Evolutionary conservation across 139 green algal genomes (phyloP).

Genomic region (Chlamydomonas sp.): DNA sequence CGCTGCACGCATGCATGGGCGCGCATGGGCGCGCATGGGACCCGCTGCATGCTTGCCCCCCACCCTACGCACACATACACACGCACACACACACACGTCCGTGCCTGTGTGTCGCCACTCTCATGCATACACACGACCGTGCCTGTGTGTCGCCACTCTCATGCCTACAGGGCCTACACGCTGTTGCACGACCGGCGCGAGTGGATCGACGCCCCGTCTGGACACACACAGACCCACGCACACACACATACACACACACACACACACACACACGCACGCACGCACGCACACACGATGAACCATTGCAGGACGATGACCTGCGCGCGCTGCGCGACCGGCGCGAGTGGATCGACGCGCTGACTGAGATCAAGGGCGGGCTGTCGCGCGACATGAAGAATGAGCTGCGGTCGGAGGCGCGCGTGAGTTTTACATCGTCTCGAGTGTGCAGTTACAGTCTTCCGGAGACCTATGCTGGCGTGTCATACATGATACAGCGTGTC

Average conservation of each 20-base stretch:
- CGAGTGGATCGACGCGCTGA: conserved; percentile 75
- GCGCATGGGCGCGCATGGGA: background rate
- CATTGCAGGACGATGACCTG: conserved; percentile 70
- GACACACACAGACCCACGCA: no score
- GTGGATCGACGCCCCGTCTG: conserved; percentile 65
- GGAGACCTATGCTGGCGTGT: no score
- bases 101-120: background rate
- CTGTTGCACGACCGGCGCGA: conserved; percentile 70
- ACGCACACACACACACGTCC: background rate
- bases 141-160: no score
- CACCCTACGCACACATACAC: no score
- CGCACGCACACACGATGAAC: background rate
- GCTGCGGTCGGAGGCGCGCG: conserved; percentile 60
- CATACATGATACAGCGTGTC: no score
- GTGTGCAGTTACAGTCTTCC: no score
- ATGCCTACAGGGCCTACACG: background rate
- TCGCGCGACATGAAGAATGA: conserved; percentile 43
- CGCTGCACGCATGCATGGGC: background rate
- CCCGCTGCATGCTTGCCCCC: background rate
- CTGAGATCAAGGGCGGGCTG: conserved; percentile 53
- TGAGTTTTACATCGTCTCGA: no score
- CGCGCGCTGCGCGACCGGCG: conserved; percentile 62
- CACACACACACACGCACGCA: conserved; percentile 7
- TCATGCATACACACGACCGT: background rate
- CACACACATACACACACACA: background rate